These are phyloP conservation scores for Marsdenia floribunda DNA, from an alignment of 257 asterid species.

Conservation along the genomic window DNA sequence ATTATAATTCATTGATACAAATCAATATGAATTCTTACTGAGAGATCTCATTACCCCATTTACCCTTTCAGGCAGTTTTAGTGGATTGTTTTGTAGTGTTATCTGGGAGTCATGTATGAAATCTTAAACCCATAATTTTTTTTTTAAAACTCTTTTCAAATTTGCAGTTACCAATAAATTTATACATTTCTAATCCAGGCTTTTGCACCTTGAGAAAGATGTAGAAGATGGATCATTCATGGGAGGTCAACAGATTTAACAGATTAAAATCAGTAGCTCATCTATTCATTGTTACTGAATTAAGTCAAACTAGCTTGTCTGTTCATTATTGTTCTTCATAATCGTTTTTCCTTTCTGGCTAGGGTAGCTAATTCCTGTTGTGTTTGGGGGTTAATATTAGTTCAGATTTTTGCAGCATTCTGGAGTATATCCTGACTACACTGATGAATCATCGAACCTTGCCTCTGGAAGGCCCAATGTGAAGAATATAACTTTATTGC, in stretches of 20 bases:
- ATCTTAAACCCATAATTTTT: neutral
- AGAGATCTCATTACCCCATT: neutral
- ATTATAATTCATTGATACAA: neutral
- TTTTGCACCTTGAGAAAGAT: neutral
- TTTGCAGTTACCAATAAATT: neutral
- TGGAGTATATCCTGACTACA: constrained; percentile 79
- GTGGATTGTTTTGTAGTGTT: neutral
- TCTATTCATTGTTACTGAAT: neutral
- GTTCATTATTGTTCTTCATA: neutral
- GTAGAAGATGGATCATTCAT: neutral
- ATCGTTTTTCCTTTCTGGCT: neutral
- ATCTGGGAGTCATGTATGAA: neutral
- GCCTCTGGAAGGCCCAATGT: constrained; percentile 77
- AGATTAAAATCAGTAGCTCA: neutral
- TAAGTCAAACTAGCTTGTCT: neutral
- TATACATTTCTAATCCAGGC: neutral
- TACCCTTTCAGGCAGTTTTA: neutral
- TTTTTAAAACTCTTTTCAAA: neutral
- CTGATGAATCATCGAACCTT: constrained; percentile 58
- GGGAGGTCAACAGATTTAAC: neutral
- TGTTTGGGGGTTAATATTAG: constrained; percentile 20
- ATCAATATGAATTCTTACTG: neutral
- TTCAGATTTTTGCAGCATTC: constrained; percentile 84
- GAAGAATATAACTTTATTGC: constrained; percentile 60
- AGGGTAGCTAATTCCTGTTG: neutral